phyloP scores from a whole-genome alignment of 768 basidiomycete species.

The Tulasnella sp. region DNA sequence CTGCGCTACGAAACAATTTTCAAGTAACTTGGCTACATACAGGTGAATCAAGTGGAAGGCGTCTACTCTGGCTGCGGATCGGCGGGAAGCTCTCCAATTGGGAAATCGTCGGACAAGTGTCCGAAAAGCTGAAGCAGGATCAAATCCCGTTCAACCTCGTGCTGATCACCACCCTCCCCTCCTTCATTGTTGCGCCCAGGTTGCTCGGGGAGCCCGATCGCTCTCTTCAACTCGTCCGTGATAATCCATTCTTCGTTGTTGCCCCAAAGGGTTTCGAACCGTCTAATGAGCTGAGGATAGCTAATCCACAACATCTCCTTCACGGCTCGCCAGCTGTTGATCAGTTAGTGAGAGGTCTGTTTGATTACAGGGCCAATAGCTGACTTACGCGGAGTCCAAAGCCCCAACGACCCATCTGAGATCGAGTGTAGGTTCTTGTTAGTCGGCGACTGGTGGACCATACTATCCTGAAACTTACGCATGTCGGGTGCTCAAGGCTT shows the following conservation, averaged over 20 bases:
- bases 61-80: no score
- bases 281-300: slow-evolving; percentile 1
- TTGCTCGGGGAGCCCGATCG: not conserved
- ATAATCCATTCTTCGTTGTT: slow-evolving; percentile 22
- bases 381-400: slow-evolving; percentile 30
- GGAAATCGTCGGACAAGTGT: no score
- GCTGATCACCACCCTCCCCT: not conserved
- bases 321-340: slow-evolving; percentile 20
- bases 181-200: not conserved
- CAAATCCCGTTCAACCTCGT: not conserved
- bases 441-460: not conserved
- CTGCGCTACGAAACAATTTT: no score
- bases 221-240: not conserved
- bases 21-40: no score
- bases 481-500: slow-evolving; percentile 31
- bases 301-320: slow-evolving; percentile 15
- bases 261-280: slow-evolving; percentile 25
- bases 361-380: not conserved
- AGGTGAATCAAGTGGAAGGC: no score
- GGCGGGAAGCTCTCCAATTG: no score
- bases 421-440: not conserved
- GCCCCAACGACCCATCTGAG: slow-evolving; percentile 30
- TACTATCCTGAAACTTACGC: slow-evolving; percentile 16
- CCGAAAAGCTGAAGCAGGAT: no score
- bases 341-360: not conserved